phyloP scores from a whole-genome alignment of 345 rosid species.

The Pistacia atlantica region DNA sequence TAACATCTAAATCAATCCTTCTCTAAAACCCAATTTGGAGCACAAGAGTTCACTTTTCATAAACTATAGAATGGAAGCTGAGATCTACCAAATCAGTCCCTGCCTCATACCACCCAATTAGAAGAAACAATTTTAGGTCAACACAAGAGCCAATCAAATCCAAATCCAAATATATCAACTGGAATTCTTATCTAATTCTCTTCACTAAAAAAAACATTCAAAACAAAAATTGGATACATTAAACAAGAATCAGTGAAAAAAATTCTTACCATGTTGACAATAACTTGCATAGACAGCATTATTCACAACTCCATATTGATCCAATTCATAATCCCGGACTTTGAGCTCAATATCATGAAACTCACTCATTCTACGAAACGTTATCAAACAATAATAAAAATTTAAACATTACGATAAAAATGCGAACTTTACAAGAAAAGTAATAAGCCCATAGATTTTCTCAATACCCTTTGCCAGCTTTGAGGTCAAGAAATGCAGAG shows the following conservation, averaged over 20 bases:
- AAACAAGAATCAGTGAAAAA: neutral
- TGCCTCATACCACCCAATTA: too few species aligned
- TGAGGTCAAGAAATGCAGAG: conserved; percentile 49
- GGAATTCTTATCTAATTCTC: too few species aligned
- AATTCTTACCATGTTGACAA: conserved; percentile 71
- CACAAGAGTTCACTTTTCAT: too few species aligned
- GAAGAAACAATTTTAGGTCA: neutral
- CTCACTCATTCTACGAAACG: conserved; percentile 51
- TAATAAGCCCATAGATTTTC: too few species aligned
- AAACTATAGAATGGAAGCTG: too few species aligned
- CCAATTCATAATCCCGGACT: conserved; percentile 87
- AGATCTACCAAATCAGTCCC: neutral
- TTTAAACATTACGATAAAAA: neutral
- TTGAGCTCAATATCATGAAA: conserved; percentile 65
- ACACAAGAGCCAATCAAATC: neutral
- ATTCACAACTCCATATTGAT: conserved; percentile 90
- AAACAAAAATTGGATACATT: neutral
- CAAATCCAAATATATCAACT: too few species aligned
- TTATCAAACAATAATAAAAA: neutral
- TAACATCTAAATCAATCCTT: too few species aligned
- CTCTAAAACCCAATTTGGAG: too few species aligned
- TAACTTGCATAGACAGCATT: conserved; percentile 84
- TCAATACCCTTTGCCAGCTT: conserved; percentile 62
- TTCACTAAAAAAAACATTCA: too few species aligned
- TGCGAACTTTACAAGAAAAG: neutral